Percentiles rank a stretch among this genome's conserved stretches.
phyloP scores from a whole-genome alignment of 768 basidiomycete genomes.

The Trametes villosa region DNA sequence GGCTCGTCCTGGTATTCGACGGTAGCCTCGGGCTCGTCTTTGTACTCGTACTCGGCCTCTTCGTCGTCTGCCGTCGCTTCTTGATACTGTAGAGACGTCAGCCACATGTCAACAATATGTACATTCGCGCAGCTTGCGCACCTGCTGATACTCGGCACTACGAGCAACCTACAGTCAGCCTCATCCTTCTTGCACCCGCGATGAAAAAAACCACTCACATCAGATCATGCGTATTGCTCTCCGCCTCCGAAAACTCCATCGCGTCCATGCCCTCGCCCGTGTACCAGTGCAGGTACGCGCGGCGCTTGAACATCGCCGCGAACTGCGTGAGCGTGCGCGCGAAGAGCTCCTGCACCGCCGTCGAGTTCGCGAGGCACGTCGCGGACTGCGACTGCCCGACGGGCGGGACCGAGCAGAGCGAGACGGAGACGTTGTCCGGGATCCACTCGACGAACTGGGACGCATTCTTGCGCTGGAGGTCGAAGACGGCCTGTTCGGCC shows the following conservation, averaged over 20 bases:
- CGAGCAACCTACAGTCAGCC: constrained; percentile 17
- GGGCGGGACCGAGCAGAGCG: constrained; percentile 81
- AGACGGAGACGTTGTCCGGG: constrained; percentile 87
- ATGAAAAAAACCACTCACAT: constrained; percentile 57
- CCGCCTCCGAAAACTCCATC: constrained; percentile 86
- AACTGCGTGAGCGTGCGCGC: constrained; percentile 76
- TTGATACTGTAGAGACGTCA: constrained; percentile 51
- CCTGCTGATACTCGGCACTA: constrained; percentile 91
- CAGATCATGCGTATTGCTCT: constrained; percentile 79
- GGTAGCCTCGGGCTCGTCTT: constrained; percentile 36
- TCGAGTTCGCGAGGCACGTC: constrained; percentile 76
- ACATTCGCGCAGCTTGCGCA: constrained; percentile 30
- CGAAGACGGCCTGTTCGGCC: constrained; percentile 61
- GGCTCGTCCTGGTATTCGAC: constrained; percentile 21
- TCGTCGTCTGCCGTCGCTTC: constrained; percentile 52
- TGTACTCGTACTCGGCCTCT: constrained; percentile 37
- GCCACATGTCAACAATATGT: not conserved
- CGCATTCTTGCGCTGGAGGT: constrained; percentile 78
- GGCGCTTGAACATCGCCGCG: constrained; percentile 77
- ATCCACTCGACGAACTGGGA: constrained; percentile 90
- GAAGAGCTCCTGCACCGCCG: constrained; percentile 86
- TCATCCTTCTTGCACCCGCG: constrained; percentile 5
- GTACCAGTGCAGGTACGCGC: constrained; percentile 91
- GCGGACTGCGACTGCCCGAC: constrained; percentile 78
- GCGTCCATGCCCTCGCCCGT: constrained; percentile 90